Percentiles rank a stretch among this genome's conserved stretches.
phyloP scores from a whole-genome alignment of 2,329 filamentous ascomycete genomes.

The Alternaria alternata region DNA sequence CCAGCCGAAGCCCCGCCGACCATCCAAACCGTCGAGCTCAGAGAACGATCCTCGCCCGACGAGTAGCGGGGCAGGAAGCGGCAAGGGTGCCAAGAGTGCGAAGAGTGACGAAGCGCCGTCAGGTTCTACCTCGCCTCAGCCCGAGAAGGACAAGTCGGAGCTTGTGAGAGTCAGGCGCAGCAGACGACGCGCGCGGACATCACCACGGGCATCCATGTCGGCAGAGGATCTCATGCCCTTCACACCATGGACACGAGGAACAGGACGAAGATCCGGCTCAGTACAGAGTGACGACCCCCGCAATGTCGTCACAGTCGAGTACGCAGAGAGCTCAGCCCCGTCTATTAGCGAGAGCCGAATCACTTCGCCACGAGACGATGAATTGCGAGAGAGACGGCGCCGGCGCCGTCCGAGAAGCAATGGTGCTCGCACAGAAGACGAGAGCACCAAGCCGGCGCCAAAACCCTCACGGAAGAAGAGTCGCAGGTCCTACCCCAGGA shows the following conservation, averaged over 20 bases:
- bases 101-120: conserved; percentile 30
- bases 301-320: conserved; percentile 41
- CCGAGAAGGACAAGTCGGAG: conserved; percentile 30
- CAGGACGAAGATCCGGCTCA: conserved; percentile 34
- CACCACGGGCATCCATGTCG: conserved; percentile 43
- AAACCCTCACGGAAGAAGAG: conserved; percentile 30
- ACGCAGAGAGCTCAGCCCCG: conserved; percentile 32
- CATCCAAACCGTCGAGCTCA: conserved; percentile 41
- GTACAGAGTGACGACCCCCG: conserved; percentile 32
- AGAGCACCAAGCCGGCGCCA: conserved; percentile 29
- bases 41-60: conserved; percentile 44
- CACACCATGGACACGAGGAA: conserved; percentile 25
- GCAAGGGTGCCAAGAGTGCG: conserved; percentile 29
- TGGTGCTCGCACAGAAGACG: conserved; percentile 37
- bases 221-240: conserved; percentile 38
- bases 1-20: conserved; percentile 34
- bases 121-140: conserved; percentile 31
- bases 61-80: conserved; percentile 46
- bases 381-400: conserved; percentile 40
- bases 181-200: conserved; percentile 39
- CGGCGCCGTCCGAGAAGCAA: conserved; percentile 38
- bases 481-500: conserved; percentile 36
- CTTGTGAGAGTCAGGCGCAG: conserved; percentile 42
- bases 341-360: conserved; percentile 18
- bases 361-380: conserved; percentile 29